Evolutionary conservation across 140 eudicot species (phyloP), one percentile per base, ranked within the genome.

Genomic region (Flaveria floridana): DNA sequence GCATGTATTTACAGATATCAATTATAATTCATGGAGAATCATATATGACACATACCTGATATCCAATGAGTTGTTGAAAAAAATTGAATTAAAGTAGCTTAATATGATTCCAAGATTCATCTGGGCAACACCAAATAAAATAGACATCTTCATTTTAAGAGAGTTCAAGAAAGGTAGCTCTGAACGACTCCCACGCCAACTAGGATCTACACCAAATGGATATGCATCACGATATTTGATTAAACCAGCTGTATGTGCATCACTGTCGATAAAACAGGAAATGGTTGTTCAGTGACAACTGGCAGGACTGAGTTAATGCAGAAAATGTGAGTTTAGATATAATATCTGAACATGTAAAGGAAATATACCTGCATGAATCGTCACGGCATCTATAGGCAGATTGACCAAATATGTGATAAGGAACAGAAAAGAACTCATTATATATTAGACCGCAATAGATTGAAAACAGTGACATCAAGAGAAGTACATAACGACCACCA

Each of bases 171-270:
- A 94, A 62, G 99, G 99, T 70, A 94, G 87, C 84, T 94, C 99
- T 15, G 97, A 75, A 79, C 99, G 97, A 74, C 99, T 94, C 71
- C 99, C 99, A 68, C 97, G 91, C 99, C 99, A 94, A 75, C 92
- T 85, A 71, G 99, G 99, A 84, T 94, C 99, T 18, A 94, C 97
- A 74, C 99, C 99, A 85, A 94, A 94, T 21, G 99, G 96, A 78
- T 94, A 94, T 18, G 99, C 82, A 76, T 85, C 96, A 12, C 89
- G 85, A 66, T 76, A 87, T 81, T 90, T 90, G 77, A 90, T 76
- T 71, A 94, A 84, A 74, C 99, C 99, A 74, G 68, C 76, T 56
- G 92, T 65, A 62, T 64, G 15, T 64, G 99, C 93, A 76, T 94
- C 92, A 78, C 99, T 94, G 84, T 78, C 63, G 63, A 72, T 28